Evolutionary conservation across 768 basidiomycete genomes (phyloP), one percentile per base, ranked within the genome.

Genomic region (Serendipita sp.): DNA sequence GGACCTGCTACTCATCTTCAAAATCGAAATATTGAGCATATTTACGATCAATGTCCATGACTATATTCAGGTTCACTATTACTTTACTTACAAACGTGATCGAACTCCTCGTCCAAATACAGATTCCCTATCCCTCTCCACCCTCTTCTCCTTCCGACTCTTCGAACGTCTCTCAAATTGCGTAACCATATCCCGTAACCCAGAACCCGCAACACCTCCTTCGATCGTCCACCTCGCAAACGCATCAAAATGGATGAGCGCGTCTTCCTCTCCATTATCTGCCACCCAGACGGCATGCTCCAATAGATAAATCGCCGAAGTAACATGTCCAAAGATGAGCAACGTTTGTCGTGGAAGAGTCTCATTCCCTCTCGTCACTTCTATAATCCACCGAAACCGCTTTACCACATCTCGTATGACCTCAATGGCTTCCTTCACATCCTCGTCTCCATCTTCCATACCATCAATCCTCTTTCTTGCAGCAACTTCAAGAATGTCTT

Each of bases 231-330:
- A 74, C 15, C 68, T 66, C 47, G 46, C 54, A 30, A 73, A 68
- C 23, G 66, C 68, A 45, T 69, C 70, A 23, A n/a, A 16, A 36
- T 60, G 28, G 8, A 60, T 60, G 0, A 1, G 8, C 7, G 56
- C 23, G 38, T 52, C 41, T 72, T 70, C 2, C 36, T 54, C 11
- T 47, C 28, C 3, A 38, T 66, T 72, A 5, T 48, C 71, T 66
- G 74, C 66, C 0, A 83, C 77, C 87, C 86, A 89, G 10, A 80
- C 71, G 0, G 84, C 81, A 54, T 90, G 87, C 70, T 89, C 86
- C 10, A 89, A 75, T 32, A 89, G 78, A 70, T 80, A 81, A 1
- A 79, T 64, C 7, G 78, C 75, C 0, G 85, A 80, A 0, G 84
- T 75, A 35, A 81, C 67, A 51, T 80, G 77, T 0, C 83, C 84